A percentile compares a stretch with the other conserved stretches of the same genome.
phyloP scores from a whole-genome alignment of 345 rosid species.

The Garcia nutans region DNA sequence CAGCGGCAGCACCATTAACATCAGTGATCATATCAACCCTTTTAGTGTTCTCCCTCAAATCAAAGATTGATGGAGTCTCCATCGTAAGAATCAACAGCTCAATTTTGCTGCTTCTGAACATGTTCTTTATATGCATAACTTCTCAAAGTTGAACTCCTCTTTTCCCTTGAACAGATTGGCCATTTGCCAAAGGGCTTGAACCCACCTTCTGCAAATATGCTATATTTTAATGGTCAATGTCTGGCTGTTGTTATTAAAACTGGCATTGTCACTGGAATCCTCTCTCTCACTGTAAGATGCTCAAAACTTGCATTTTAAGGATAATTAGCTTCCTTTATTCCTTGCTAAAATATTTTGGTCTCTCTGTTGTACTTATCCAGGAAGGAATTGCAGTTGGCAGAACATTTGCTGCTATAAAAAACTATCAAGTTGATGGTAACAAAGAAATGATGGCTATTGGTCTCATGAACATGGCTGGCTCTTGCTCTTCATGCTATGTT shows the following conservation, averaged over 20 bases:
- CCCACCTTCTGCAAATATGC: slow-evolving; percentile 87
- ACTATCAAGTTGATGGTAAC: slow-evolving; percentile 94
- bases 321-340: too few relatives aligned
- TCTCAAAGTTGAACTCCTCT: neutral
- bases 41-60: slow-evolving; percentile 47
- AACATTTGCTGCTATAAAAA: slow-evolving; percentile 79
- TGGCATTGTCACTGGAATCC: slow-evolving; percentile 83
- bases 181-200: slow-evolving; percentile 86
- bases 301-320: neutral
- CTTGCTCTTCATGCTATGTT: slow-evolving; percentile 87
- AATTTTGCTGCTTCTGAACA: neutral
- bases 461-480: slow-evolving; percentile 92
- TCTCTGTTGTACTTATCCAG: slow-evolving; percentile 31
- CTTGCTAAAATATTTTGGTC: neutral
- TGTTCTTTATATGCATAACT: neutral
- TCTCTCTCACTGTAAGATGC: slow-evolving; percentile 81
- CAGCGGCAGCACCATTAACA: slow-evolving; percentile 87
- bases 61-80: slow-evolving; percentile 64
- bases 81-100: slow-evolving; percentile 45
- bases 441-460: slow-evolving; percentile 99
- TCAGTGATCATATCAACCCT: slow-evolving; percentile 76
- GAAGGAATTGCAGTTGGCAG: slow-evolving; percentile 99
- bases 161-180: slow-evolving; percentile 61
- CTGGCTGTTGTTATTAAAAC: slow-evolving; percentile 80
- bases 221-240: slow-evolving; percentile 52